These are phyloP conservation scores for Penicillium bialowiezense DNA, from an alignment of 495 filamentous ascomycete species.

Conservation along the genomic window DNA sequence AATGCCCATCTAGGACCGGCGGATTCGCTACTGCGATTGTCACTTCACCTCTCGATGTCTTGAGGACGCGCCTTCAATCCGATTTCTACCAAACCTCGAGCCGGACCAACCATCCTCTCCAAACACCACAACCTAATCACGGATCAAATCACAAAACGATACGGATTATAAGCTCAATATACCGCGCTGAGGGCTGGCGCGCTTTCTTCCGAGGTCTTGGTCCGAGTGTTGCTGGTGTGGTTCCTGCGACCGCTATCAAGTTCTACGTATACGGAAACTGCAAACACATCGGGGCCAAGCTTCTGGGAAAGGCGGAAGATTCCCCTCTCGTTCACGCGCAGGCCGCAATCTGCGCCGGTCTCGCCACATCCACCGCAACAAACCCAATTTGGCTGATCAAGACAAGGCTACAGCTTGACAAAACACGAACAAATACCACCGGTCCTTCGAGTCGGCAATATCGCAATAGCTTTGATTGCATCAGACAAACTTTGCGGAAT, in stretches of 20 bases:
- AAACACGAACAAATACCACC: slow-evolving; percentile 55
- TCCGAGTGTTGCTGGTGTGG: slow-evolving; percentile 81
- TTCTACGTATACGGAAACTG: slow-evolving; percentile 89
- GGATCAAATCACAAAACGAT: slow-evolving; percentile 68
- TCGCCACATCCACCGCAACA: slow-evolving; percentile 79
- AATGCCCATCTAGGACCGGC: slow-evolving; percentile 55
- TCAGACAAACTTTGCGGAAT: slow-evolving; percentile 67
- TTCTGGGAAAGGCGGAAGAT: slow-evolving; percentile 63
- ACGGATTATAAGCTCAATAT: slow-evolving; percentile 74
- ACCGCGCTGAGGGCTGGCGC: slow-evolving; percentile 73
- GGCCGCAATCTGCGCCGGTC: slow-evolving; percentile 69
- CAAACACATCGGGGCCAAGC: slow-evolving; percentile 68
- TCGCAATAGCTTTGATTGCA: slow-evolving; percentile 79
- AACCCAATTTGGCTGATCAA: slow-evolving; percentile 95
- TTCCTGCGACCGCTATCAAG: slow-evolving; percentile 83
- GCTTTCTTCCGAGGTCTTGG: slow-evolving; percentile 88
- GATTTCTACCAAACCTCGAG: slow-evolving; percentile 69
- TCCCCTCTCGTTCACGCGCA: slow-evolving; percentile 69
- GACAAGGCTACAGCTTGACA: slow-evolving; percentile 84
- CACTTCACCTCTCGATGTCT: slow-evolving; percentile 83
- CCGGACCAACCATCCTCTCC: slow-evolving; percentile 40
- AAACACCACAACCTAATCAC: slow-evolving; percentile 23
- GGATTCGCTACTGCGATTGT: slow-evolving; percentile 81
- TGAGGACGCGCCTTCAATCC: slow-evolving; percentile 85
- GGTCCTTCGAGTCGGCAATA: slow-evolving; percentile 57